A percentile compares a stretch with the other conserved stretches of the same genome.
Conservation (phyloP, 495 filamentous ascomycete species). For the Penicillium cataractarum region DNA sequence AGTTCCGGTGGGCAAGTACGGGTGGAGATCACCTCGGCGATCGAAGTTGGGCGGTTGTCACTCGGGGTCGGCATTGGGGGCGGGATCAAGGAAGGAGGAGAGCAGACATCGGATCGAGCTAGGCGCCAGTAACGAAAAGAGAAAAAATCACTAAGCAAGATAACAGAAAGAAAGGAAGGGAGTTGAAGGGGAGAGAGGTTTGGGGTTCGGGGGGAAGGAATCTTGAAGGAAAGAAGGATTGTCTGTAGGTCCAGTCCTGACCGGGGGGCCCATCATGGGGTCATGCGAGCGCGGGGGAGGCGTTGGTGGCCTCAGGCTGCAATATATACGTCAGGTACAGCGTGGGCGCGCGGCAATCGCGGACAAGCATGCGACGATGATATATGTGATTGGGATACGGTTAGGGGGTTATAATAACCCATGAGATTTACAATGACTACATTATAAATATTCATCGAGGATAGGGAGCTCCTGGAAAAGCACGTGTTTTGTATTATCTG, state of each 20-base stretch:
- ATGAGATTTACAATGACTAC: background rate
- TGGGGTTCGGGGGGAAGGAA: slow-evolving; percentile 8
- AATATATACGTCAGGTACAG: slow-evolving; percentile 22
- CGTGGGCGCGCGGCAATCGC: slow-evolving; percentile 6
- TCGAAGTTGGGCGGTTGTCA: slow-evolving; percentile 53
- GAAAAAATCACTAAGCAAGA: slow-evolving; percentile 8
- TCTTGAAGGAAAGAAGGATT: slow-evolving; percentile 1
- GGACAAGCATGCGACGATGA: background rate
- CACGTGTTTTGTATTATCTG: slow-evolving; percentile 13
- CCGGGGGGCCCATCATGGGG: slow-evolving; percentile 29
- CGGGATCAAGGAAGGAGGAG: slow-evolving; percentile 37
- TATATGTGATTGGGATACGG: background rate
- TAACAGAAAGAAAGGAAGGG: background rate
- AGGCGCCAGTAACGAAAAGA: slow-evolving; percentile 12
- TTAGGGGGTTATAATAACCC: background rate
- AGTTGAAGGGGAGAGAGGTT: slow-evolving; percentile 15
- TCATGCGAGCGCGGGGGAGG: slow-evolving; percentile 54
- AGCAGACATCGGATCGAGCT: slow-evolving; percentile 45
- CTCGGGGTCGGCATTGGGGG: slow-evolving; percentile 63
- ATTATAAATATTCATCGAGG: background rate
- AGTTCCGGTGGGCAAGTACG: slow-evolving; percentile 63
- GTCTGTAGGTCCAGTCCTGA: slow-evolving; percentile 17
- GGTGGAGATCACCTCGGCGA: slow-evolving; percentile 50
- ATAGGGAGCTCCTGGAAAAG: background rate
- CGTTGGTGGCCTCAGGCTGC: slow-evolving; percentile 26